Conservation (phyloP, 208 protist species). For the Balamuthia mandrillaris region DNA sequence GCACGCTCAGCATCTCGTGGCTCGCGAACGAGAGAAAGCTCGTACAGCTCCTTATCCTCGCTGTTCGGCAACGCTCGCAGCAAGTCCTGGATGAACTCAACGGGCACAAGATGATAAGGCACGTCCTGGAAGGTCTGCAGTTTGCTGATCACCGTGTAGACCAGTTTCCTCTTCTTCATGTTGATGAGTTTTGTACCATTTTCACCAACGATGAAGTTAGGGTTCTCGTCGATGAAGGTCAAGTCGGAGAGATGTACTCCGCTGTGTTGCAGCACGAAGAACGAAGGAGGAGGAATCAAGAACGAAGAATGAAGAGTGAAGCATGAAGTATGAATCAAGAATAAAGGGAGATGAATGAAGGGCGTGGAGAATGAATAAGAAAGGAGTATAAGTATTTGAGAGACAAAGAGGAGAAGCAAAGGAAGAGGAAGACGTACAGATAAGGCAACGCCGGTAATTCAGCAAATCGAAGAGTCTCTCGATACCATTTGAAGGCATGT, state of each 20-base stretch:
- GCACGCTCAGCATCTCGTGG: not conserved
- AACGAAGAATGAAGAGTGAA: too few relatives aligned
- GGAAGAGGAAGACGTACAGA: slow-evolving; percentile 14
- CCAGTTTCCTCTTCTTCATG: slow-evolving; percentile 37
- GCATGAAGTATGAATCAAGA: too few relatives aligned
- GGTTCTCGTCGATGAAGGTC: slow-evolving; percentile 6
- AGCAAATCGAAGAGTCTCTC: not conserved
- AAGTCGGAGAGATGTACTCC: slow-evolving; percentile 10
- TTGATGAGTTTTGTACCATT: slow-evolving; percentile 40
- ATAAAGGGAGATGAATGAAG: too few relatives aligned
- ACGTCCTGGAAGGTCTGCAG: slow-evolving; percentile 37
- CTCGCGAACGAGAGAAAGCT: not conserved
- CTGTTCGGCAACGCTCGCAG: not conserved
- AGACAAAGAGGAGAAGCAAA: too few relatives aligned
- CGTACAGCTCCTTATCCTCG: not conserved
- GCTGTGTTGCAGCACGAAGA: too few relatives aligned
- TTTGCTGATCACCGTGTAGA: slow-evolving; percentile 27
- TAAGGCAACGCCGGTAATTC: slow-evolving; percentile 60
- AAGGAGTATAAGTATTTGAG: too few relatives aligned
- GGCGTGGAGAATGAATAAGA: too few relatives aligned
- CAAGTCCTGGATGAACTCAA: not conserved
- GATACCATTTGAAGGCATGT: not conserved
- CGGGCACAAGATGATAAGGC: too few relatives aligned
- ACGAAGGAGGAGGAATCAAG: too few relatives aligned
- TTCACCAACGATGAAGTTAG: not conserved